Percentiles rank a stretch among this genome's conserved stretches.
phyloP scores from a whole-genome alignment of 768 basidiomycete species.

The Brasilioporus rufonigricans region DNA sequence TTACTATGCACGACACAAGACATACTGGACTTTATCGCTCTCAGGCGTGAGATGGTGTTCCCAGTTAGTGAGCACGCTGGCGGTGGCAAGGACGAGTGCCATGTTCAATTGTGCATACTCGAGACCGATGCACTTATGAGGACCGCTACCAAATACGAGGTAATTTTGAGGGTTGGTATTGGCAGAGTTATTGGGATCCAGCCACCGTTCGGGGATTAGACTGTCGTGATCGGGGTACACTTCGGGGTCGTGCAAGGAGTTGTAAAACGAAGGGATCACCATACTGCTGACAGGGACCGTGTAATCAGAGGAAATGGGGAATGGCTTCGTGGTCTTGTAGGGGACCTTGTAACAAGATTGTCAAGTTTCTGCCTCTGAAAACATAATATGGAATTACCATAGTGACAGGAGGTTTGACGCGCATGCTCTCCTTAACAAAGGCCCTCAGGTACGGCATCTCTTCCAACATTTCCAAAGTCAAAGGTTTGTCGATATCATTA shows the following conservation, averaged over 20 bases:
- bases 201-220: conserved; percentile 89
- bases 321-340: conserved; percentile 84
- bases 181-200: conserved; percentile 76
- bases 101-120: conserved; percentile 96
- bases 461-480: conserved; percentile 88
- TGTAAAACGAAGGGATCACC: conserved; percentile 93
- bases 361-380: conserved; percentile 3
- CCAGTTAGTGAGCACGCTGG: conserved; percentile 77
- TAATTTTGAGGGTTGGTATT: conserved; percentile 90
- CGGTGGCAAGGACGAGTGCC: conserved; percentile 79
- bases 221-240: conserved; percentile 85
- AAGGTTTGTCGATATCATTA: conserved; percentile 68
- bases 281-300: conserved; percentile 89
- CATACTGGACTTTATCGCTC: conserved; percentile 81
- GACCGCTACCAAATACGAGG: conserved; percentile 92
- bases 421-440: conserved; percentile 89
- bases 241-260: conserved; percentile 85
- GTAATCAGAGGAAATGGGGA: conserved; percentile 91
- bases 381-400: conserved; percentile 57
- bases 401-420: conserved; percentile 90
- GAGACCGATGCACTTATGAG: conserved; percentile 88
- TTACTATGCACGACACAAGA: conserved; percentile 16
- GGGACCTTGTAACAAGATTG: conserved; percentile 61
- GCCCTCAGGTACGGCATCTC: conserved; percentile 92
- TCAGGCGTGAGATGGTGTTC: conserved; percentile 80